Conservation (phyloP, 164 flowering plant genomes). For the Euptelea pleiosperma region DNA sequence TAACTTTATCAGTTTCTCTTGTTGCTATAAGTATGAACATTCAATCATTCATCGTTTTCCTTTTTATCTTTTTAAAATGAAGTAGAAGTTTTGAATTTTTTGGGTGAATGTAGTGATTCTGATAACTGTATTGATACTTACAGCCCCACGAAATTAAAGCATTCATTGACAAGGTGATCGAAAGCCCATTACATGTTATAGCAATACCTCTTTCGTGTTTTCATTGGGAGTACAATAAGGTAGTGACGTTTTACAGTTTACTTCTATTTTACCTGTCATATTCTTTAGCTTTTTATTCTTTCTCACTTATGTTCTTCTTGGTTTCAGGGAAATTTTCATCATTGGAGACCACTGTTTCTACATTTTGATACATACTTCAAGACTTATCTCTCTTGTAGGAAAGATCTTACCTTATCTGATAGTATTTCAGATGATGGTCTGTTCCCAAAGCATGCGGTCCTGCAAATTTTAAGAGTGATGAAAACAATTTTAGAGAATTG, state of each 20-base stretch:
- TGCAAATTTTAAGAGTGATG: slow-evolving; percentile 89
- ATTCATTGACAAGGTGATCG: slow-evolving; percentile 89
- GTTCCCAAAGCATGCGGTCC: slow-evolving; percentile 82
- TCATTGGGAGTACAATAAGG: slow-evolving; percentile 96
- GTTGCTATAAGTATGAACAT: no score
- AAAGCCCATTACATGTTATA: slow-evolving; percentile 85
- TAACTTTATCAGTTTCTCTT: no score
- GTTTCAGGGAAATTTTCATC: slow-evolving; percentile 94
- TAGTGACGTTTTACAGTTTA: no score
- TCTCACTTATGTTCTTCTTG: slow-evolving; percentile 8
- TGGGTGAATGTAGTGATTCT: no score
- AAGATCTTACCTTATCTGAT: slow-evolving; percentile 84
- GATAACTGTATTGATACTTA: slow-evolving; percentile 18
- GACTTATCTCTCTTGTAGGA: slow-evolving; percentile 67
- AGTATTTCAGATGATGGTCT: slow-evolving; percentile 48
- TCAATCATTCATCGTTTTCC: no score
- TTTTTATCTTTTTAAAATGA: no score
- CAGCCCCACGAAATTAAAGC: slow-evolving; percentile 91
- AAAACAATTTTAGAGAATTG: slow-evolving; percentile 89
- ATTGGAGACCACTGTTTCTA: slow-evolving; percentile 94
- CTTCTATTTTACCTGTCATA: slow-evolving; percentile 1
- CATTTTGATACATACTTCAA: slow-evolving; percentile 95
- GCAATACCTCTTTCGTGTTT: slow-evolving; percentile 92
- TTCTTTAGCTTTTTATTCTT: background rate
- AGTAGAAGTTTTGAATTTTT: no score